Evolutionary conservation across 441 rosid genomes (phyloP).

Genomic region (Corymbia calophylla): DNA sequence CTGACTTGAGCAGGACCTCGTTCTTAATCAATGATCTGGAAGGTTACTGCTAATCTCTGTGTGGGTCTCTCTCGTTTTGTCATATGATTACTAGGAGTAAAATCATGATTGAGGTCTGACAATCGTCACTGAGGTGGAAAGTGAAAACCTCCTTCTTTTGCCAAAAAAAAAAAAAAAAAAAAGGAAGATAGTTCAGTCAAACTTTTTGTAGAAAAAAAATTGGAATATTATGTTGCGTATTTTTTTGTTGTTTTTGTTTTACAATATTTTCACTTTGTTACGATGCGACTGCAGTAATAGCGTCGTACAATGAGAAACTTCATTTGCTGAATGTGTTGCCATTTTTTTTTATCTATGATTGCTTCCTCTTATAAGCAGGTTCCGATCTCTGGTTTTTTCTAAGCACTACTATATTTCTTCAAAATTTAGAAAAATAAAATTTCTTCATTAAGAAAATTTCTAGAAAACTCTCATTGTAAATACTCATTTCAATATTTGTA

Average conservation of each 20-base stretch:
- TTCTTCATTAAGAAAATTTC: background rate
- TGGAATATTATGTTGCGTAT: background rate
- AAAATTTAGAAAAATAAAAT: background rate
- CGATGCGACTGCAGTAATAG: background rate
- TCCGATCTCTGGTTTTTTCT: background rate
- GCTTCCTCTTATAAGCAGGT: background rate
- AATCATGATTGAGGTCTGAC: slow-evolving; percentile 47
- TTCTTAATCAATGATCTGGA: background rate
- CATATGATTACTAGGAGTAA: slow-evolving; percentile 4
- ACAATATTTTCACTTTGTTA: background rate
- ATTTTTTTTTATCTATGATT: background rate
- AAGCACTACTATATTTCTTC: background rate
- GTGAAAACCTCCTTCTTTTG: background rate
- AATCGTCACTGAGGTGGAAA: background rate
- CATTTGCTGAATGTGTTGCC: background rate
- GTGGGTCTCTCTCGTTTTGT: background rate
- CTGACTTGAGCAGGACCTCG: background rate
- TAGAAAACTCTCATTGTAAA: background rate
- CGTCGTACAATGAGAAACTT: background rate
- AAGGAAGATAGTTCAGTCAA: background rate
- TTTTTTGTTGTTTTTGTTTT: background rate
- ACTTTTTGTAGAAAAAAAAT: background rate
- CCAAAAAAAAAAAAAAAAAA: background rate
- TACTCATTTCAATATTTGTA: background rate
- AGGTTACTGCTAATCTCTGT: background rate